A percentile compares a stretch with the other conserved stretches of the same genome.
Conservation (phyloP, 2,329 filamentous ascomycete genomes). For the Penicillium sp. region DNA sequence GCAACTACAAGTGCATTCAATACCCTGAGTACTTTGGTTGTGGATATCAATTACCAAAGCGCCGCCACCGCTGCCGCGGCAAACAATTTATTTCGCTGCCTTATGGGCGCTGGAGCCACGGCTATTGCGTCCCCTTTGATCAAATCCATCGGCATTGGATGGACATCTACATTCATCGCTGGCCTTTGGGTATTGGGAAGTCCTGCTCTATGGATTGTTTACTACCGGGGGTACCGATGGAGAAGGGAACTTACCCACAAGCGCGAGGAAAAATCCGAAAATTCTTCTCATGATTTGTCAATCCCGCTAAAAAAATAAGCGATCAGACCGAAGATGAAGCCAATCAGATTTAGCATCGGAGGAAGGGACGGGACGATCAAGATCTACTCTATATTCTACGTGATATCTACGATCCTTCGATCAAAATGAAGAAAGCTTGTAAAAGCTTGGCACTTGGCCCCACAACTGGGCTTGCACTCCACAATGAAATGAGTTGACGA, state of each 20-base stretch:
- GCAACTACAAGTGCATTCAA: constrained; percentile 39
- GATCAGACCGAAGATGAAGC: background rate
- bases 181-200: constrained; percentile 23
- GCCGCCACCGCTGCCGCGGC: constrained; percentile 25
- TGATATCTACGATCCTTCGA: background rate
- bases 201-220: constrained; percentile 24
- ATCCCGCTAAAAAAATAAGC: background rate
- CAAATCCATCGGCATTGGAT: constrained; percentile 26
- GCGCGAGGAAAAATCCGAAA: background rate
- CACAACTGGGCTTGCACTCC: constrained; percentile 8
- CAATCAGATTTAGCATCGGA: background rate
- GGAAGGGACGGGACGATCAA: background rate
- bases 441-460: constrained; percentile 15
- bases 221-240: constrained; percentile 20
- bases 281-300: background rate
- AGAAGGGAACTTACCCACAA: background rate
- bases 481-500: constrained; percentile 23
- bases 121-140: constrained; percentile 24
- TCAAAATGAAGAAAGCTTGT: constrained; percentile 18
- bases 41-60: constrained; percentile 37
- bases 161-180: constrained; percentile 26
- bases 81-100: constrained; percentile 25
- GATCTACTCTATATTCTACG: background rate
- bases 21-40: constrained; percentile 46
- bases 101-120: constrained; percentile 26